phyloP scores from a whole-genome alignment of 192 early-diverging fungal species.

The Spizellomyces sp. region DNA sequence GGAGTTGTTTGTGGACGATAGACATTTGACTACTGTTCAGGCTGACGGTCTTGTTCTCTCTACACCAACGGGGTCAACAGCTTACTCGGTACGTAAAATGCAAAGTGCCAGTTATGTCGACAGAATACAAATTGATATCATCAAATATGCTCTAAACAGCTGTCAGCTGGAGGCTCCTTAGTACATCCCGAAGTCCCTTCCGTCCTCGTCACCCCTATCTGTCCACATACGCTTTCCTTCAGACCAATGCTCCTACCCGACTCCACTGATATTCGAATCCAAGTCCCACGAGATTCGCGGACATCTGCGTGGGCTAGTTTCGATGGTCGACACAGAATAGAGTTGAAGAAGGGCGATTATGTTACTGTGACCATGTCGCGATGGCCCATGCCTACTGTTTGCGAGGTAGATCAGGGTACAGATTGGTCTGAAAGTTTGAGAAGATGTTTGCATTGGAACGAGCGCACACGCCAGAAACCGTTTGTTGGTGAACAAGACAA shows the following conservation, averaged over 20 bases:
- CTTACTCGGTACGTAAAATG: conserved; percentile 36
- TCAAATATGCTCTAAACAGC: conserved; percentile 23
- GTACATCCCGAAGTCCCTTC: conserved; percentile 94
- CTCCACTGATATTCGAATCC: conserved; percentile 88
- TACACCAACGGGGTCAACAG: conserved; percentile 85
- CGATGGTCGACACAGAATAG: conserved; percentile 88
- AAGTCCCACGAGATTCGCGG: conserved; percentile 79
- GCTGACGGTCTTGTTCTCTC: conserved; percentile 94
- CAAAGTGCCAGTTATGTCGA: background rate
- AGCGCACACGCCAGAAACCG: conserved; percentile 83
- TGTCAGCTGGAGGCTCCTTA: conserved; percentile 90
- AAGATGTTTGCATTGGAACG: conserved; percentile 93
- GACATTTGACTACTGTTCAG: conserved; percentile 91
- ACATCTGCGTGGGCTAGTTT: conserved; percentile 88
- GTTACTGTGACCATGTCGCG: conserved; percentile 85
- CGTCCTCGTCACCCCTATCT: conserved; percentile 62
- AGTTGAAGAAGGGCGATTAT: conserved; percentile 87
- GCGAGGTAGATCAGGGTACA: conserved; percentile 63
- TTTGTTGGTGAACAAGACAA: conserved; percentile 44
- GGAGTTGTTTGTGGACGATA: conserved; percentile 76
- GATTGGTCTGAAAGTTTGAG: conserved; percentile 94
- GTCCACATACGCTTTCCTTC: conserved; percentile 64
- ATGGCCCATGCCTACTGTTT: conserved; percentile 91
- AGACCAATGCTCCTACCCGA: conserved; percentile 94
- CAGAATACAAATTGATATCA: background rate